Percentiles rank a stretch among this genome's conserved stretches.
Evolutionary conservation across 164 flowering plant species (phyloP).

Genomic region (Nymphaea colorata): DNA sequence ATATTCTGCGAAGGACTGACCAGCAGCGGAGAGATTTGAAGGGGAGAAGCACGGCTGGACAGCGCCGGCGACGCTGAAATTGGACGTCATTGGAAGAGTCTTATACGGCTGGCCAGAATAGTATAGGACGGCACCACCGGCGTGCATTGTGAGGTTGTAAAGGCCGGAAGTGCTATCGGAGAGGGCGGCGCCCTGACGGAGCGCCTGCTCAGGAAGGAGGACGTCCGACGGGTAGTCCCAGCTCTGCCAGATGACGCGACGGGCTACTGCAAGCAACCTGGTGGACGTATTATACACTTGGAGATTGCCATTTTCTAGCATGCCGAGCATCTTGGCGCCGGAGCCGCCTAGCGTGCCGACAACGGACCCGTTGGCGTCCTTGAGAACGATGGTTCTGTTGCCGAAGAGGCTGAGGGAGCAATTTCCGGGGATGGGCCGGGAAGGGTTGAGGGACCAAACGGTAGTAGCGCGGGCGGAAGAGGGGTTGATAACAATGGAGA

Average conservation of each 20-base stretch:
- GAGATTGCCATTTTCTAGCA: neutral
- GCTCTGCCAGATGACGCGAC: neutral
- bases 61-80: neutral
- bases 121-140: neutral
- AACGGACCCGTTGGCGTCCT: neutral
- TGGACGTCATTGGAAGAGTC: neutral
- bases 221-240: slow-evolving; percentile 1
- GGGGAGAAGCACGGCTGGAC: neutral
- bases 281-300: neutral
- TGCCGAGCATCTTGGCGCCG: neutral
- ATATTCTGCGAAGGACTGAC: neutral
- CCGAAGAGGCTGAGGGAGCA: neutral
- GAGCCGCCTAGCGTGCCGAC: neutral
- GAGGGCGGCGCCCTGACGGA: neutral
- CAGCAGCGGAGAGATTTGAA: neutral
- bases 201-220: neutral
- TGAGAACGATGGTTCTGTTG: neutral
- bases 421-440: neutral
- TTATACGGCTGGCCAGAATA: neutral
- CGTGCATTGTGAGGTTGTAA: neutral
- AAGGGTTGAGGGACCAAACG: neutral
- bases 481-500: neutral
- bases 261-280: neutral
- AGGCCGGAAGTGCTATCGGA: neutral
- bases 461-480: neutral